Conservation (phyloP, 1,284 basidiomycete genomes). For the Phellinidium pouzarii region DNA sequence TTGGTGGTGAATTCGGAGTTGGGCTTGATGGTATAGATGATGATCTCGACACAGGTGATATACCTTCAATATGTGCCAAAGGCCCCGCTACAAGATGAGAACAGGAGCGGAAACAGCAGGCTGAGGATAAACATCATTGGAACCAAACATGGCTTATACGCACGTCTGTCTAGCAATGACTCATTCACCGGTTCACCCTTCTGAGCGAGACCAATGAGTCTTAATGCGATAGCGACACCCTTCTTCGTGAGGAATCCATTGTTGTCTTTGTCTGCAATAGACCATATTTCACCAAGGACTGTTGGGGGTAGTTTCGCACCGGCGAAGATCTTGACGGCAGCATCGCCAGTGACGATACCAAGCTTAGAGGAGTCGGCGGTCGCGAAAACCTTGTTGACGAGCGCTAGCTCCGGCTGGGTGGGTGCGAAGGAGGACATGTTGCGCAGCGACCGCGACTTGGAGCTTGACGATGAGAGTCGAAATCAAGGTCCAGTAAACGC, state of each 20-base stretch:
- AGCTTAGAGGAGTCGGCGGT: slow-evolving; percentile 69
- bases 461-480: not conserved
- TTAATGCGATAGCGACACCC: slow-evolving; percentile 78
- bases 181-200: slow-evolving; percentile 68
- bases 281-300: slow-evolving; percentile 93
- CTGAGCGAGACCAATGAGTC: slow-evolving; percentile 92
- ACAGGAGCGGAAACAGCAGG: not conserved
- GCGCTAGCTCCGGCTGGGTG: slow-evolving; percentile 55
- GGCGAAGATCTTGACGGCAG: slow-evolving; percentile 75
- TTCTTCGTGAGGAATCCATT: slow-evolving; percentile 86
- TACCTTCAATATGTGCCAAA: slow-evolving; percentile 73
- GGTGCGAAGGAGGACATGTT: slow-evolving; percentile 63
- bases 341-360: slow-evolving; percentile 79
- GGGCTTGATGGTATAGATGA: slow-evolving; percentile 40
- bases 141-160: slow-evolving; percentile 28
- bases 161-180: slow-evolving; percentile 61
- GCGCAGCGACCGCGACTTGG: not conserved
- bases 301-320: slow-evolving; percentile 72
- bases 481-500: not conserved
- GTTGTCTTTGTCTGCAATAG: slow-evolving; percentile 86
- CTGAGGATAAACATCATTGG: not conserved
- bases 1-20: slow-evolving; percentile 52
- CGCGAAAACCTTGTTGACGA: slow-evolving; percentile 65
- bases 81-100: slow-evolving; percentile 60
- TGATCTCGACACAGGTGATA: slow-evolving; percentile 35